phyloP scores from a whole-genome alignment of 225 moss, liverwort and hornwort species.

The Marchantia polymorpha region DNA sequence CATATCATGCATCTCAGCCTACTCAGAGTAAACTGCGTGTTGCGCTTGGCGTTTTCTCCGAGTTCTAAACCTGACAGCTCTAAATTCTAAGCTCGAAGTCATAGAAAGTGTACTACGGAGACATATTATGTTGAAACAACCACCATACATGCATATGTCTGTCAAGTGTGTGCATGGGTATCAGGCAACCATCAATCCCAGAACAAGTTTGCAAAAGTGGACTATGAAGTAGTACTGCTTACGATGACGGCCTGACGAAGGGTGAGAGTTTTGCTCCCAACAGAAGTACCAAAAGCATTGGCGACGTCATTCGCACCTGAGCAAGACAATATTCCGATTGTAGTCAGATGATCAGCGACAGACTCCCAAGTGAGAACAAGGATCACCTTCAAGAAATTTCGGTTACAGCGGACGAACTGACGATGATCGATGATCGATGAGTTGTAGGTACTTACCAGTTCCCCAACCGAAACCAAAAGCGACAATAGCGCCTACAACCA shows the following conservation, averaged over 20 bases:
- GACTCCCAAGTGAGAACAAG: too few species aligned
- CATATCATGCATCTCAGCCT: too few species aligned
- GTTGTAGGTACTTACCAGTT: neutral
- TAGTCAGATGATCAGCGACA: too few species aligned
- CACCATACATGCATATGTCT: neutral
- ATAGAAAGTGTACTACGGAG: neutral
- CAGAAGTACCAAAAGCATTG: slow-evolving; percentile 66
- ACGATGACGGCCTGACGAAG: slow-evolving; percentile 59
- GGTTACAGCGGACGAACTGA: neutral
- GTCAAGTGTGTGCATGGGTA: neutral
- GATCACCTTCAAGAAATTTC: too few species aligned
- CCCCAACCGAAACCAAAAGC: slow-evolving; percentile 56
- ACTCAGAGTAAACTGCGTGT: too few species aligned
- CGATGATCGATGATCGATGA: too few species aligned
- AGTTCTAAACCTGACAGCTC: too few species aligned
- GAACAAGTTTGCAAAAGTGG: neutral
- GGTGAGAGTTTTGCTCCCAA: slow-evolving; percentile 63
- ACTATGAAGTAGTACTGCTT: neutral
- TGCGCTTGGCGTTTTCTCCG: too few species aligned
- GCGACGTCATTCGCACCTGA: slow-evolving; percentile 71
- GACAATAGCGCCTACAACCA: slow-evolving; percentile 47
- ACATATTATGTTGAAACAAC: neutral
- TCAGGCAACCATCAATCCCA: too few species aligned
- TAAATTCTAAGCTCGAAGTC: too few species aligned
- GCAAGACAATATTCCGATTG: too few species aligned